phyloP scores from a whole-genome alignment of 257 asterid genomes.

The Nicotiana obtusifolia region DNA sequence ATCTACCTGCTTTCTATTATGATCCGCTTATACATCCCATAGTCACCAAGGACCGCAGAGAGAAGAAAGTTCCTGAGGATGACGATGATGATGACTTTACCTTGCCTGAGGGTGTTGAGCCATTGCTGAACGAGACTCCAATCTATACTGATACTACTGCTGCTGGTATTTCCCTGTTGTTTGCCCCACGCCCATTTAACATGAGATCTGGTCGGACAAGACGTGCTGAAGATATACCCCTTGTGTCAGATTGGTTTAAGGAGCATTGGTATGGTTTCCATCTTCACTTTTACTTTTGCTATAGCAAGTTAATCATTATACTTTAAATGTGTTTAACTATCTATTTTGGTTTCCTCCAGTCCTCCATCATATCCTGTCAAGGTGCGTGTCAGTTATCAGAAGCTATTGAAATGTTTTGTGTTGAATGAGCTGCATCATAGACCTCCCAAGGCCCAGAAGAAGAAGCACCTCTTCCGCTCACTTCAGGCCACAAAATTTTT shows the following conservation, averaged over 20 bases:
- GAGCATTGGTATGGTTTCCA: constrained; percentile 76
- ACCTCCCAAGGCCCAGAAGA: constrained; percentile 98
- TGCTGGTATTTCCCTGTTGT: constrained; percentile 87
- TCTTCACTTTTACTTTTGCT: constrained; percentile 1
- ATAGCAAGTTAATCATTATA: background rate
- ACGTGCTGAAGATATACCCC: constrained; percentile 99
- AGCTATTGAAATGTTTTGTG: constrained; percentile 89
- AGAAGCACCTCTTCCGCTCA: constrained; percentile 88
- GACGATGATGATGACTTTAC: constrained; percentile 83
- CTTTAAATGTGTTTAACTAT: background rate
- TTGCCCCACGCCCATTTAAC: constrained; percentile 98
- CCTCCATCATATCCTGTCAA: constrained; percentile 97
- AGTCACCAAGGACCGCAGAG: constrained; percentile 74
- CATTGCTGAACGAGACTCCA: constrained; percentile 60
- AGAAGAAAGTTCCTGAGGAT: constrained; percentile 63
- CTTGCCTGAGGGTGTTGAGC: constrained; percentile 85
- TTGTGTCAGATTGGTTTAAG: constrained; percentile 98
- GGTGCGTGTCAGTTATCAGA: constrained; percentile 98
- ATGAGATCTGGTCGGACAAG: constrained; percentile 99
- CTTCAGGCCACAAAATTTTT: constrained; percentile 95
- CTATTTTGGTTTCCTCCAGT: constrained; percentile 32
- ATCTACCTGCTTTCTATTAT: constrained; percentile 91
- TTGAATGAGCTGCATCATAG: constrained; percentile 97
- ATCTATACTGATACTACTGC: constrained; percentile 95
- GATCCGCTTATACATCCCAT: constrained; percentile 96